Percentiles rank a stretch among this genome's conserved stretches.
Conservation (phyloP, 129 eudicot genomes). For the sunflower (Helianthus annuus) region HanXRQr2.0-SUNRISE NC_035448.2:171462441-171462940, state of each 20-base stretch:
- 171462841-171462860: constrained; percentile 96
- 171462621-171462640: constrained; percentile 99
- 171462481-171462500: constrained; percentile 99
- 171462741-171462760: neutral
- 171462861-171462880: constrained; percentile 48
- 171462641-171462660: constrained; percentile 82
- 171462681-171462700: constrained; percentile 90
- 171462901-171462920: constrained; percentile 4
- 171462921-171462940: neutral
- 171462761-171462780: constrained; percentile 22
- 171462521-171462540: constrained; percentile 53
- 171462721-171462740: constrained; percentile 1
- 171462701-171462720: constrained; percentile 96
- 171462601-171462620: constrained; percentile 37
- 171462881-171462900: neutral
- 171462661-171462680: constrained; percentile 99
- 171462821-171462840: constrained; percentile 91
- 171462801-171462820: constrained; percentile 94
- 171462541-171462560: constrained; percentile 7
- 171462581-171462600: neutral
- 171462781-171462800: constrained; percentile 13
- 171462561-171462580: neutral
- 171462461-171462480: constrained; percentile 92
- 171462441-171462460: constrained; percentile 99
- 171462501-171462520: constrained; percentile 97